These are phyloP conservation scores for Yamadazyma sp. DNA, from an alignment of 1,139 yeast genomes.

Conservation along the genomic window DNA sequence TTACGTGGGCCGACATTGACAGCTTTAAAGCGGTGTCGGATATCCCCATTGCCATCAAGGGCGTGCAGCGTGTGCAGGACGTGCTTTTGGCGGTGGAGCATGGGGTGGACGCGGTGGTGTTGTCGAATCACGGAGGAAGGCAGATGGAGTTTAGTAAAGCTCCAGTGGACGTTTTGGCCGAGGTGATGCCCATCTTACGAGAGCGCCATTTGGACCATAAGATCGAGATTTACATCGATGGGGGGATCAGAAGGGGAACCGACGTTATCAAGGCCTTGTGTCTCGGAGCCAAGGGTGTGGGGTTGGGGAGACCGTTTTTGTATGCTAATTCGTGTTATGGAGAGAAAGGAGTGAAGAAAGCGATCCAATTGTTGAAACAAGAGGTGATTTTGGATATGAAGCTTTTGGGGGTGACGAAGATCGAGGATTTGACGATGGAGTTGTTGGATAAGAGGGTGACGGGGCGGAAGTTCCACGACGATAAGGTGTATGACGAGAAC, in stretches of 20 bases:
- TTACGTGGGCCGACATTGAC: constrained; percentile 22
- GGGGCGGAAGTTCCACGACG: constrained; percentile 21
- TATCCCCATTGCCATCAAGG: constrained; percentile 46
- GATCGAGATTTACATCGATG: constrained; percentile 50
- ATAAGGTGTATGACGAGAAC: constrained; percentile 26
- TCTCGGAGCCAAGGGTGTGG: constrained; percentile 58
- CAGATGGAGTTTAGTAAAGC: constrained; percentile 51
- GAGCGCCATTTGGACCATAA: constrained; percentile 32
- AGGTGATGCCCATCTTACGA: constrained; percentile 41
- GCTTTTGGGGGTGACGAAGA: constrained; percentile 39
- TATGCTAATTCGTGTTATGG: constrained; percentile 52
- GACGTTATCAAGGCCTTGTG: constrained; percentile 55
- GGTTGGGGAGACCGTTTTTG: constrained; percentile 51
- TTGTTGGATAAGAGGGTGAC: constrained; percentile 13
- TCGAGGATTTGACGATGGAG: constrained; percentile 32
- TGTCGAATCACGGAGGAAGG: constrained; percentile 60
- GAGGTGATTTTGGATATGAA: constrained; percentile 50
- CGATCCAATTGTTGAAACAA: constrained; percentile 42
- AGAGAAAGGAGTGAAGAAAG: constrained; percentile 45
- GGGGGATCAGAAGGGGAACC: constrained; percentile 57
- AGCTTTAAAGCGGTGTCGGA: constrained; percentile 21
- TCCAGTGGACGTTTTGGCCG: constrained; percentile 50
- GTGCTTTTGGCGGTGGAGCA: constrained; percentile 47
- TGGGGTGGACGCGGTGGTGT: constrained; percentile 48
- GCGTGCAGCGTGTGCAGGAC: constrained; percentile 53